Conservation (phyloP, 495 filamentous ascomycete species). For the Lophiostoma macrostomum region DNA sequence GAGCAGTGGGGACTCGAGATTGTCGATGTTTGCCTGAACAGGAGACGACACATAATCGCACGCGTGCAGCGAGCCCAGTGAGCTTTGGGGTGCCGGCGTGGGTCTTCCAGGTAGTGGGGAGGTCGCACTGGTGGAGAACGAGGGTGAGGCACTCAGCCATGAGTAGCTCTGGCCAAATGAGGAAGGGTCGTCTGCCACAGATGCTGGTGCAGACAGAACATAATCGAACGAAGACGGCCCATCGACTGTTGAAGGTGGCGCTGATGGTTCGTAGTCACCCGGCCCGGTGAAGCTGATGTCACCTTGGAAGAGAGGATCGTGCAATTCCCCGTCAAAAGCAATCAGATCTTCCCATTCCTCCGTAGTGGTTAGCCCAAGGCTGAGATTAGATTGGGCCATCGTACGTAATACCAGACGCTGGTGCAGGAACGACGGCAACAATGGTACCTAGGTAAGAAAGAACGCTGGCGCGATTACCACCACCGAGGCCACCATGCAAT, state of each 20-base stretch:
- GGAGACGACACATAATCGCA: background rate
- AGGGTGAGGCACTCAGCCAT: conserved; percentile 18
- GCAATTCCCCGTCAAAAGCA: conserved; percentile 23
- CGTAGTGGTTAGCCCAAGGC: background rate
- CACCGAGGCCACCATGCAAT: background rate
- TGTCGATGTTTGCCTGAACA: background rate
- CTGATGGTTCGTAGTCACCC: conserved; percentile 8
- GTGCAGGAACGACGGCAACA: background rate
- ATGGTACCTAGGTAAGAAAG: background rate
- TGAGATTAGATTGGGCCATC: conserved; percentile 4
- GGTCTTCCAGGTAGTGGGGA: conserved; percentile 12
- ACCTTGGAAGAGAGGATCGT: conserved; percentile 27
- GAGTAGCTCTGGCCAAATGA: conserved; percentile 10
- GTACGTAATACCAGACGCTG: too few relatives aligned
- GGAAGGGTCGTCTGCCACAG: conserved; percentile 11
- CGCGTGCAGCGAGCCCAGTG: background rate
- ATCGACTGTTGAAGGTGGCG: conserved; percentile 17
- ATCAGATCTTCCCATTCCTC: conserved; percentile 24
- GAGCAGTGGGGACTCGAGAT: background rate
- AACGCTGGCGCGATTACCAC: conserved; percentile 6
- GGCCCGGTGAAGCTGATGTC: conserved; percentile 15
- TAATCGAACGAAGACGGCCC: conserved; percentile 17
- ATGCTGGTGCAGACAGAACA: conserved; percentile 11
- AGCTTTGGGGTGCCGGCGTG: background rate
- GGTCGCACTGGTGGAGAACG: conserved; percentile 15